A percentile compares a stretch with the other conserved stretches of the same genome.
These are phyloP conservation scores for Termitomyces sp. DNA, from an alignment of 768 basidiomycete genomes.

Conservation along the genomic window DNA sequence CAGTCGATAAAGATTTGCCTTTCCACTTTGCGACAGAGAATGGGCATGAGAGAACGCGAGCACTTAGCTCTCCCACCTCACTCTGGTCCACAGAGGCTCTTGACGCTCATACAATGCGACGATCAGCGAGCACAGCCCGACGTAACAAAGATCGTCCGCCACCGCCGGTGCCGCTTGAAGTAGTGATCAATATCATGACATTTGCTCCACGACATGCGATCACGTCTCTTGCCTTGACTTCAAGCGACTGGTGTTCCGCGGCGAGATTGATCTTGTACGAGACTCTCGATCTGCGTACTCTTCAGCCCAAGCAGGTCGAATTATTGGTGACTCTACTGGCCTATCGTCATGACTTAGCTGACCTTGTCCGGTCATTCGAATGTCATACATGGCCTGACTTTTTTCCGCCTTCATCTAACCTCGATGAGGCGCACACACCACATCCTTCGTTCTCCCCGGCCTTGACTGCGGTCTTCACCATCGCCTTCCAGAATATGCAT, in stretches of 20 bases:
- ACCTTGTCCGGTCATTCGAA: constrained; percentile 33
- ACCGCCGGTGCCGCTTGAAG: constrained; percentile 27
- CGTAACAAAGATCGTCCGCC: constrained; percentile 2
- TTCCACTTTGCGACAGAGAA: constrained; percentile 4
- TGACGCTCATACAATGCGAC: constrained; percentile 8
- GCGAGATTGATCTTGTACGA: constrained; percentile 30
- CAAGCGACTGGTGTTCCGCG: constrained; percentile 28
- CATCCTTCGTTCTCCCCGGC: constrained; percentile 14
- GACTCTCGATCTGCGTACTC: constrained; percentile 28
- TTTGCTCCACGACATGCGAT: constrained; percentile 28
- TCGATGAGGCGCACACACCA: neutral
- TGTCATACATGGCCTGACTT: constrained; percentile 42
- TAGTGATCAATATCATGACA: constrained; percentile 29
- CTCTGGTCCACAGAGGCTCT: constrained; percentile 22
- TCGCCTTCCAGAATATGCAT: constrained; percentile 45
- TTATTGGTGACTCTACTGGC: constrained; percentile 33
- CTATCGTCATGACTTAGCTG: constrained; percentile 35
- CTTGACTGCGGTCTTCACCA: constrained; percentile 38
- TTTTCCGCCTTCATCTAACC: constrained; percentile 20
- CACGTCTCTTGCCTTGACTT: constrained; percentile 27
- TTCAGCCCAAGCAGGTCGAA: constrained; percentile 27
- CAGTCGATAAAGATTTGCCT: constrained; percentile 16
- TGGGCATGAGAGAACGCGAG: constrained; percentile 21
- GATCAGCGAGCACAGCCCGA: constrained; percentile 4
- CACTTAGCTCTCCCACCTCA: constrained; percentile 36